Evolutionary conservation across 2,329 filamentous ascomycete species (phyloP).

Genomic region (Colletotrichum sp.): DNA sequence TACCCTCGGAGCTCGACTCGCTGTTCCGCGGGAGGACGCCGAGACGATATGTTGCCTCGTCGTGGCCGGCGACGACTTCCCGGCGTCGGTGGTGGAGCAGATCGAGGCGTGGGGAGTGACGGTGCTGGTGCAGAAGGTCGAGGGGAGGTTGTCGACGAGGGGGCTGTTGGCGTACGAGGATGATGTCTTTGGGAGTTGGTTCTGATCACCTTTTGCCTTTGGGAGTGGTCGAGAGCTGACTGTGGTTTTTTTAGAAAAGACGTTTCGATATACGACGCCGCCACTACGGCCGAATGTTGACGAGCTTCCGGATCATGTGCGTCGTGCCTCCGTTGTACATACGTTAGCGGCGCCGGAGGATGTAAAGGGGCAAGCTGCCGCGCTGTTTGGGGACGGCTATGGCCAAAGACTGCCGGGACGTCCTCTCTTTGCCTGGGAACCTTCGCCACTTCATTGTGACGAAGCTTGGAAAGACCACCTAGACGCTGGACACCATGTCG

Average conservation of each 20-base stretch:
- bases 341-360: neutral
- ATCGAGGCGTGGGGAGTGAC: neutral
- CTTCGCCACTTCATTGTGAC: neutral
- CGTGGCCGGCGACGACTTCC: neutral
- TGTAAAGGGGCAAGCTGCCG: neutral
- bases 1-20: slow-evolving; percentile 13
- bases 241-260: neutral
- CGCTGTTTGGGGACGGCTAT: neutral
- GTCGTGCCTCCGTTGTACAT: neutral
- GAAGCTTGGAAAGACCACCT: neutral
- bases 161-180: neutral
- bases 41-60: neutral
- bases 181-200: neutral
- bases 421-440: neutral
- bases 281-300: neutral
- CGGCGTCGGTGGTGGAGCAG: neutral
- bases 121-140: neutral
- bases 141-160: neutral
- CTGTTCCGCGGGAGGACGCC: neutral
- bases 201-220: neutral
- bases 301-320: neutral
- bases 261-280: neutral
- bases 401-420: fast-evolving
- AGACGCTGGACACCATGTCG: neutral
- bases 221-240: neutral